Evolutionary conservation across 176 grass and related monocot genomes (phyloP), one percentile per base, ranked within the genome.

Genomic region (Rhynchospora breviuscula): DNA sequence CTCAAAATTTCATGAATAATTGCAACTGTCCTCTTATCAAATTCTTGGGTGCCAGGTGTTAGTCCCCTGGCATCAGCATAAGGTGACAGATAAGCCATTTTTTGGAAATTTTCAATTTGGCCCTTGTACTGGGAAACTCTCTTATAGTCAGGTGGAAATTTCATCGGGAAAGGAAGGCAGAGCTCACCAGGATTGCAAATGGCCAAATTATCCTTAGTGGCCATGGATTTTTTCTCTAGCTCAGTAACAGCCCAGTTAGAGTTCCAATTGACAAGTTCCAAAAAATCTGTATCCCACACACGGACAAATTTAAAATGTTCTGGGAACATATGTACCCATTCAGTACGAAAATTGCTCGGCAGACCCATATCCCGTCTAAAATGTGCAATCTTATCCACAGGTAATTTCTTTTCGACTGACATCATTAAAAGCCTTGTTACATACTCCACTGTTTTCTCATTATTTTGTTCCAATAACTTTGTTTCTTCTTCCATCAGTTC

Each of bases 1-100:
- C 65, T 94, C 67, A 91, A 90, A 68, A 97, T 88, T 83, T 94
- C 95, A 22, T 97, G 95, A 83, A 92, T 94, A 62, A 97, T 81
- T 0, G 90, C 92, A 17, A 97, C 90, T 7, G 95, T 92, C 67
- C 95, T 90, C 84, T 97, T 94, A 79, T 97, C 90, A 72, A 97
- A 97, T 85, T 97, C 90, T 12, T 64, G 85, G 0, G 87, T 88
- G 4, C 95, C 90, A 84, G 95, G 84, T 58, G 60, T 78, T 78
- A 92, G 78, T 67, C 61, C 90, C 81, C 23, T 87, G 15, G 85
- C 85, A 84, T 97, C 87, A 21, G 89, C 89, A 86, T 93, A 98
- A 81, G 95, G 95, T 48, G 89, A 94, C 10, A 98, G 66, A 85
- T 91, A 93, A 67, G 81, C 89, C 0, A 33, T 81, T 85, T 85